Evolutionary conservation across 202 grass and related monocot species (phyloP), one percentile per base, ranked within the genome.

Genomic region (Setaria italica): DNA sequence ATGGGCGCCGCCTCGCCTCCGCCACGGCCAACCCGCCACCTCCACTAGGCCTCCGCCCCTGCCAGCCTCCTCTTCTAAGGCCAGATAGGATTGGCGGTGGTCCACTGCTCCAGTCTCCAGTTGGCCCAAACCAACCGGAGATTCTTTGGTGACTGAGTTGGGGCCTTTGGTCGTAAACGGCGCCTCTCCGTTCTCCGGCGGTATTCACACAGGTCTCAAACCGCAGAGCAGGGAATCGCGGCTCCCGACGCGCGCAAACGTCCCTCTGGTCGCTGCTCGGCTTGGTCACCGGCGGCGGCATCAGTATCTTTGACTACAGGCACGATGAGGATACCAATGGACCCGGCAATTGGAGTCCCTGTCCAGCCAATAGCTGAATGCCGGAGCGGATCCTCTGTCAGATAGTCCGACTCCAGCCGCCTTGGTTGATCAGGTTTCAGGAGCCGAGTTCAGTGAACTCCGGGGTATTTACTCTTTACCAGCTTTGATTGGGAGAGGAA

Each of bases 271-370:
- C 39, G 39, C 39, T 41, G 42, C 53, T 4, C n/a, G 21, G 58
- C 58, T 33, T 32, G 11, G 60, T 54, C 14, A 41, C 32, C 45
- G 62, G 59, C 33, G 20, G 84, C 64, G 12, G 75, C 85, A 75
- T 32, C 12, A 74, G 48, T 66, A 70, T 78, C 51, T 57, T 47
- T 80, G 67, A 74, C 77, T 35, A 43, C 6, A 8, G 53, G 60
- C 3, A 84, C 47, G n/a, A 65, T 33, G 3, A 57, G 34, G 37
- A 35, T 57, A 35, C 83, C 74, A 41, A 6, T 41, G 19, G 62
- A 35, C 73, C 12, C 39, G 1, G 63, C 7, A 45, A 35, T n/a
- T 62, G 25, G 49, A 54, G 5, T 34, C 62, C 9, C 32, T 60
- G 5, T 15, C 49, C 15, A 4, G 17, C 12, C 48, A 85, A 33